Conservation (phyloP, 2,329 filamentous ascomycete species). For the Xylariaceae sp. region DNA sequence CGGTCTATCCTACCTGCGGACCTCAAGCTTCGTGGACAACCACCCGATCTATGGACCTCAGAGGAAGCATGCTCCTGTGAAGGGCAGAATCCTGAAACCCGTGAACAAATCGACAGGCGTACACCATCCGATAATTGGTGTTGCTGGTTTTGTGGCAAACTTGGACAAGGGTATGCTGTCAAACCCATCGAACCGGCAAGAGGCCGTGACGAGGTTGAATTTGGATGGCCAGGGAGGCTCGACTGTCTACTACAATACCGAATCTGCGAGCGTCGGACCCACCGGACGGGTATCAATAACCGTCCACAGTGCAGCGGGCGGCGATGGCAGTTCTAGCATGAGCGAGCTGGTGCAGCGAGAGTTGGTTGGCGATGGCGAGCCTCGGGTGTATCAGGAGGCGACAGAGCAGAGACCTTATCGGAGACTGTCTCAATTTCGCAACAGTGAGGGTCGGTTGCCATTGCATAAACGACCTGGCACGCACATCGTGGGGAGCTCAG, state of each 20-base stretch:
- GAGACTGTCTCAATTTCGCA: too few relatives aligned
- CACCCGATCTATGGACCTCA: constrained; percentile 61
- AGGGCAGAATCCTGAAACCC: constrained; percentile 49
- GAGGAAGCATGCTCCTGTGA: constrained; percentile 43
- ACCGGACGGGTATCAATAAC: constrained; percentile 46
- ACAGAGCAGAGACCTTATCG: background rate
- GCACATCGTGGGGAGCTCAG: too few relatives aligned
- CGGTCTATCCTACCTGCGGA: constrained; percentile 59
- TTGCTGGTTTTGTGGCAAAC: constrained; percentile 52
- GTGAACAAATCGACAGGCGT: constrained; percentile 24
- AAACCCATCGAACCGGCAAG: constrained; percentile 23
- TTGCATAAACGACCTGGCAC: too few relatives aligned
- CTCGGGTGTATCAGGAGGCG: constrained; percentile 19
- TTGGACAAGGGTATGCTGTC: constrained; percentile 41
- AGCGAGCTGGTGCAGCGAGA: constrained; percentile 46
- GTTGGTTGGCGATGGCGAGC: constrained; percentile 31
- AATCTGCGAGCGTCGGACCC: constrained; percentile 48
- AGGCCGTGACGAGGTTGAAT: constrained; percentile 37
- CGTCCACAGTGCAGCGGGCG: constrained; percentile 34
- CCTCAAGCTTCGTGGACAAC: constrained; percentile 52
- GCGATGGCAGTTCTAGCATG: constrained; percentile 22
- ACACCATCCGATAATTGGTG: constrained; percentile 43
- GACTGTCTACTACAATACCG: constrained; percentile 51
- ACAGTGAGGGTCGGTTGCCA: too few relatives aligned
- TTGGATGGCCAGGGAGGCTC: constrained; percentile 47